These are phyloP conservation scores for Mucor saturninus DNA, from an alignment of 371 early-diverging fungal genomes.

Conservation along the genomic window DNA sequence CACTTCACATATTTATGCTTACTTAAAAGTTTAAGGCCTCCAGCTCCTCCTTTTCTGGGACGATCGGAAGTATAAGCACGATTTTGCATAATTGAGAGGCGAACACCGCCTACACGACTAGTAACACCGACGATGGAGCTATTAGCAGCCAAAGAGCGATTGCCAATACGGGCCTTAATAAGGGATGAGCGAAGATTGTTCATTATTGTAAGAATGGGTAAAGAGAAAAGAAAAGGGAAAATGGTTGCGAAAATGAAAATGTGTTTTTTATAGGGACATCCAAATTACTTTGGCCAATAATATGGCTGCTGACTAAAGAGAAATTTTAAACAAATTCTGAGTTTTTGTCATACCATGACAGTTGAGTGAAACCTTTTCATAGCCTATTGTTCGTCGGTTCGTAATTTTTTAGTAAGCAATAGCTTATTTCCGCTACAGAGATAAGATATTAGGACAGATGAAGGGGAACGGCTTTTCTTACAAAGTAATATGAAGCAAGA, in stretches of 20 bases:
- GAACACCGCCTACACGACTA: constrained; percentile 19
- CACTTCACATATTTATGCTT: neutral
- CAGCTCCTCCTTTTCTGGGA: constrained; percentile 34
- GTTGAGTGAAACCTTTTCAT: neutral
- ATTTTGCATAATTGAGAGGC: constrained; percentile 14
- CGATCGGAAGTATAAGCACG: constrained; percentile 29
- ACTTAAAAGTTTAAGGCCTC: constrained; percentile 30
- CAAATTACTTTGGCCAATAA: neutral
- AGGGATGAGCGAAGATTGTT: constrained; percentile 17
- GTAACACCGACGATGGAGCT: constrained; percentile 17
- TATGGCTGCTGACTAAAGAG: neutral
- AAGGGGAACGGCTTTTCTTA: neutral
- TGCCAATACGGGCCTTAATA: constrained; percentile 7
- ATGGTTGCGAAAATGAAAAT: neutral
- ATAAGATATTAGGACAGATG: neutral
- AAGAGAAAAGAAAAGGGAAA: constrained; percentile 3
- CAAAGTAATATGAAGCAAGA: neutral
- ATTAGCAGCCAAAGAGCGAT: constrained; percentile 14
- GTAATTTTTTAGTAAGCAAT: neutral
- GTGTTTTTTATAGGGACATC: neutral
- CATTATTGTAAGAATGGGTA: constrained; percentile 10
- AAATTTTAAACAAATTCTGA: neutral
- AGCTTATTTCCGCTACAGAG: too few relatives aligned
- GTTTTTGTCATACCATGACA: neutral
- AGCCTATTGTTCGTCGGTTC: neutral